Percentiles rank a stretch among this genome's conserved stretches.
phyloP scores from a whole-genome alignment of 352 stramenopile genomes.

The Globisporangium acanthophoron region DNA sequence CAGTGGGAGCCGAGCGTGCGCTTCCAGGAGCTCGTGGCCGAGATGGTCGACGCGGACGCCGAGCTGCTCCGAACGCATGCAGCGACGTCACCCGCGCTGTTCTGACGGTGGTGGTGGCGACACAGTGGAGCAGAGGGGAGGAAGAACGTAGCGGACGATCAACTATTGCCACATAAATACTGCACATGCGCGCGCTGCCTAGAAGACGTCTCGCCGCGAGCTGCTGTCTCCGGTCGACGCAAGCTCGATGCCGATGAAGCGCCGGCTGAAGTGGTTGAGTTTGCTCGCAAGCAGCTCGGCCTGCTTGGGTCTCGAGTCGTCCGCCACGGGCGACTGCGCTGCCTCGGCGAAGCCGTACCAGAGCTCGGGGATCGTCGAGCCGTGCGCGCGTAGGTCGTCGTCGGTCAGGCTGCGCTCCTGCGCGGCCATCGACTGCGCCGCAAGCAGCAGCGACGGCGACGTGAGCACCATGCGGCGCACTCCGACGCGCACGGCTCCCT shows the following conservation, averaged over 20 bases:
- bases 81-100: conserved; percentile 1
- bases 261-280: conserved; percentile 42
- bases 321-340: conserved; percentile 15
- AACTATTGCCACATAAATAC: conserved; percentile 9
- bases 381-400: conserved; percentile 33
- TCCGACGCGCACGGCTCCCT: conserved; percentile 37
- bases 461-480: conserved; percentile 57
- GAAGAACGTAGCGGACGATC: not conserved
- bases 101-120: not conserved
- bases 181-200: conserved; percentile 2
- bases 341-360: conserved; percentile 51
- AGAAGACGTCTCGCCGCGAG: conserved; percentile 60
- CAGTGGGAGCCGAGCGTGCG: conserved; percentile 90
- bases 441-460: conserved; percentile 39
- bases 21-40: conserved; percentile 92
- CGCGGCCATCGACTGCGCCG: conserved; percentile 34
- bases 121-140: not conserved
- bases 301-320: conserved; percentile 23
- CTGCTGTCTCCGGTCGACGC: conserved; percentile 19
- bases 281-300: conserved; percentile 46
- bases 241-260: conserved; percentile 55
- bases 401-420: conserved; percentile 40
- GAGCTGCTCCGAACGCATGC: conserved; percentile 17
- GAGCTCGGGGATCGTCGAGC: conserved; percentile 46
- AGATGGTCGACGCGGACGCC: conserved; percentile 94